phyloP scores from a whole-genome alignment of 2,329 filamentous ascomycete species.

The Colletotrichum sidae region DNA sequence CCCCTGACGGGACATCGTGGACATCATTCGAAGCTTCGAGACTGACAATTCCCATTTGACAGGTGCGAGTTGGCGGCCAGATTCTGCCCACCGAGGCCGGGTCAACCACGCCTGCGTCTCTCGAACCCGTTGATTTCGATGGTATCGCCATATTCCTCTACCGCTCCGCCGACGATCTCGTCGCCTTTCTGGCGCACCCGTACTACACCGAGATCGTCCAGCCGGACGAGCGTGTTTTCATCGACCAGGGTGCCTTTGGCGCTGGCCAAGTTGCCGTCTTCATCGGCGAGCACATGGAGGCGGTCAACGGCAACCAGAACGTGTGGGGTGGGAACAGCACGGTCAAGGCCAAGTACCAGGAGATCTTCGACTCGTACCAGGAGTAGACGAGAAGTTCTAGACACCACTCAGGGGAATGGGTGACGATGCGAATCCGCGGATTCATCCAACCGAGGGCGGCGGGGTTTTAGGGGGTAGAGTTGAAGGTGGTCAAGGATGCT shows the following conservation, averaged over 20 bases:
- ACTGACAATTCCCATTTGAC: background rate
- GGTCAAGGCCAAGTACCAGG: constrained; percentile 39
- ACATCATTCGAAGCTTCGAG: background rate
- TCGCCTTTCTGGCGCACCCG: constrained; percentile 43
- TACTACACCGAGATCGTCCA: constrained; percentile 45
- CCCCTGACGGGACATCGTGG: background rate
- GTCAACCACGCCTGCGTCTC: constrained; percentile 36
- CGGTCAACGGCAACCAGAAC: constrained; percentile 39
- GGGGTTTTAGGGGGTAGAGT: too few relatives aligned
- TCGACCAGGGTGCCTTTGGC: constrained; percentile 44
- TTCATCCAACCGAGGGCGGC: too few relatives aligned
- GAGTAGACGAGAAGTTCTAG: too few relatives aligned
- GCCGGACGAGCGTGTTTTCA: constrained; percentile 45
- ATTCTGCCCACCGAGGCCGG: constrained; percentile 42
- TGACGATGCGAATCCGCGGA: too few relatives aligned
- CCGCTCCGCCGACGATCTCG: constrained; percentile 38
- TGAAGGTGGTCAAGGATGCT: too few relatives aligned
- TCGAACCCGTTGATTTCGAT: constrained; percentile 42
- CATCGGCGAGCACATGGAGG: constrained; percentile 42
- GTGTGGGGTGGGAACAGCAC: constrained; percentile 41
- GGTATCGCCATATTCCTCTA: constrained; percentile 47
- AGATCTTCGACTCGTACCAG: constrained; percentile 40
- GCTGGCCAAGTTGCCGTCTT: constrained; percentile 44
- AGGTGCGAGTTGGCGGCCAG: constrained; percentile 44
- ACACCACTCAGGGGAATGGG: too few relatives aligned